Conservation (phyloP, 1,139 yeast genomes). For the Suhomyces ambrosiae region DNA sequence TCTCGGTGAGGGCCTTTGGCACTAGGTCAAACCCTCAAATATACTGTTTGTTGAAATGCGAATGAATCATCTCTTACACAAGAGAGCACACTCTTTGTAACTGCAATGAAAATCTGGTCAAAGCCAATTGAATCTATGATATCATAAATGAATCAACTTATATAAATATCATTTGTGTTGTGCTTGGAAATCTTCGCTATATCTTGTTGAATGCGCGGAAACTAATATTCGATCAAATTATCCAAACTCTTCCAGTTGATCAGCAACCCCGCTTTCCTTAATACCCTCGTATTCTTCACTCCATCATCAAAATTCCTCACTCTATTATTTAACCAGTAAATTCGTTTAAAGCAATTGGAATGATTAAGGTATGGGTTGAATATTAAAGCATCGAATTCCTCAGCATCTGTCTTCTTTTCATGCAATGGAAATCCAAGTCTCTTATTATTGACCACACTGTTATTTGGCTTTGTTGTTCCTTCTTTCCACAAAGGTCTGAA, state of each 20-base stretch:
- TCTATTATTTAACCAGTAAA: conserved; percentile 34
- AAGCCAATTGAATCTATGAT: too few species aligned
- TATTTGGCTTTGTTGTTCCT: not conserved
- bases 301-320: conserved; percentile 8
- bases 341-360: conserved; percentile 30
- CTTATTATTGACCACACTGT: not conserved
- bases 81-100: too few species aligned
- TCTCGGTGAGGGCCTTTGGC: too few species aligned
- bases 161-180: too few species aligned
- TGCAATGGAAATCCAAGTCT: conserved; percentile 1
- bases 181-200: too few species aligned
- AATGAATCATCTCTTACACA: too few species aligned
- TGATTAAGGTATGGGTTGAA: conserved; percentile 31
- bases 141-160: too few species aligned
- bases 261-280: conserved; percentile 7
- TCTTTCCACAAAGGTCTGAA: conserved; percentile 20
- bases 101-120: too few species aligned
- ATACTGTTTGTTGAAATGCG: too few species aligned
- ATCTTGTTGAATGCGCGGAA: too few species aligned
- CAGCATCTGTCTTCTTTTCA: not conserved
- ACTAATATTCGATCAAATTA: conserved; percentile 12
- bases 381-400: conserved; percentile 29
- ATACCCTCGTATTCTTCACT: conserved; percentile 4
- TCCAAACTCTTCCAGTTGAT: conserved; percentile 16
- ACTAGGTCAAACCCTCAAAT: too few species aligned